Evolutionary conservation across 2,329 filamentous ascomycete species (phyloP).

Genomic region (Alternaria postmessia): DNA sequence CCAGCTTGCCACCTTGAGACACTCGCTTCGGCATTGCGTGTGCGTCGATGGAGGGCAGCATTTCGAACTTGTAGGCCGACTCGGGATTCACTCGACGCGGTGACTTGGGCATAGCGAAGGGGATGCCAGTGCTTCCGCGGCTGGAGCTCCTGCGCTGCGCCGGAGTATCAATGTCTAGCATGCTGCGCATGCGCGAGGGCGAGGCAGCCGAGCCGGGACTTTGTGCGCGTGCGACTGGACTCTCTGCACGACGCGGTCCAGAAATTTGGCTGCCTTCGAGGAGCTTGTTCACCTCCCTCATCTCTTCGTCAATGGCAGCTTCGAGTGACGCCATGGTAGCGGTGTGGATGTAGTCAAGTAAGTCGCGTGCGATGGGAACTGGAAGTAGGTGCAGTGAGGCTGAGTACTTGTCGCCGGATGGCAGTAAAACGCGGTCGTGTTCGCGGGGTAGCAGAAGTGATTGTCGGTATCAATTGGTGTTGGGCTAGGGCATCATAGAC

Average conservation of each 20-base stretch:
- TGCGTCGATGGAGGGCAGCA: constrained; percentile 55
- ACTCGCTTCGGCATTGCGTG: constrained; percentile 54
- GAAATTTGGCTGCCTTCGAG: constrained; percentile 61
- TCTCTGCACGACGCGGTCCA: constrained; percentile 36
- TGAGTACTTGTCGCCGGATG: constrained; percentile 1
- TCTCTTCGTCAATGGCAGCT: constrained; percentile 78
- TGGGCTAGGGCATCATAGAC: constrained; percentile 32
- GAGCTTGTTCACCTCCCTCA: constrained; percentile 74
- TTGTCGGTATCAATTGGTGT: constrained; percentile 22
- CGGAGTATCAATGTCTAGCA: constrained; percentile 49
- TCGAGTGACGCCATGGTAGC: constrained; percentile 72
- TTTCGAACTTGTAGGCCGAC: constrained; percentile 55
- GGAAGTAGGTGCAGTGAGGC: not conserved
- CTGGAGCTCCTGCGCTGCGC: constrained; percentile 43
- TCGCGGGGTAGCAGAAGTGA: constrained; percentile 31
- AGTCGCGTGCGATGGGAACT: constrained; percentile 15
- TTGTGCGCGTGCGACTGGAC: constrained; percentile 59
- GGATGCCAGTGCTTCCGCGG: constrained; percentile 42
- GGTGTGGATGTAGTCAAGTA: constrained; percentile 6
- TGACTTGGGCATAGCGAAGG: constrained; percentile 42
- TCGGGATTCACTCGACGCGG: constrained; percentile 50
- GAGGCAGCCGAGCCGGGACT: constrained; percentile 63
- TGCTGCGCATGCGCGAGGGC: constrained; percentile 68
- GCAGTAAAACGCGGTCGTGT: constrained; percentile 21
- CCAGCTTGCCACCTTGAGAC: constrained; percentile 54